Percentiles rank a stretch among this genome's conserved stretches.
Evolutionary conservation across 202 grass and related monocot species (phyloP).

Genomic region (Bolboschoenoplectus hybrid): DNA sequence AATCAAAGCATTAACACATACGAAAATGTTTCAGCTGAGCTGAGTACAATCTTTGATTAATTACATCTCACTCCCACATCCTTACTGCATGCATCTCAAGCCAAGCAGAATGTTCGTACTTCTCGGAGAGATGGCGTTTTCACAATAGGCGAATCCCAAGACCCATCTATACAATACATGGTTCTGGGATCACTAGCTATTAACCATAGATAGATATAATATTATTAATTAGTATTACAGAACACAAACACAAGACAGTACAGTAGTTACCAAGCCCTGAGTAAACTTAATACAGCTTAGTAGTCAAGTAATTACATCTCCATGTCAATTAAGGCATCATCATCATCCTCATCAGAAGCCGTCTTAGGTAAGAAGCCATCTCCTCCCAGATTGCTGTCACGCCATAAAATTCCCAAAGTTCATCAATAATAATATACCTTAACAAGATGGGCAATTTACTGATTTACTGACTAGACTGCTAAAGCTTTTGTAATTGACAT

Average conservation of each 20-base stretch:
- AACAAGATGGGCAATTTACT: too few relatives aligned
- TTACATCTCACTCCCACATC: too few relatives aligned
- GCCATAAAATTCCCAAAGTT: background rate
- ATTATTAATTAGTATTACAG: background rate
- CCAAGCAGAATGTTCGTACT: too few relatives aligned
- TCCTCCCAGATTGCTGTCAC: slow-evolving; percentile 63
- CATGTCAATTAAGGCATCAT: slow-evolving; percentile 85
- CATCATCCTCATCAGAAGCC: slow-evolving; percentile 61
- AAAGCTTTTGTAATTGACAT: background rate
- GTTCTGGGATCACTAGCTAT: background rate
- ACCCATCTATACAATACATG: slow-evolving; percentile 7
- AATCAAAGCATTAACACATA: too few relatives aligned
- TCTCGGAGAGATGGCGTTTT: background rate
- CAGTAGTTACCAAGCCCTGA: background rate
- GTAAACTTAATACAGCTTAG: slow-evolving; percentile 8
- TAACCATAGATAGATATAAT: slow-evolving; percentile 5
- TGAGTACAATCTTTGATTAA: too few relatives aligned
- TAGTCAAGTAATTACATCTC: slow-evolving; percentile 62
- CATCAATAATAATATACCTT: background rate
- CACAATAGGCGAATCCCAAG: background rate
- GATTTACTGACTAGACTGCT: background rate
- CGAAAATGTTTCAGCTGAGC: too few relatives aligned
- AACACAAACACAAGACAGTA: background rate
- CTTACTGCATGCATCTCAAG: too few relatives aligned
- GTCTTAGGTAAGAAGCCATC: slow-evolving; percentile 58